Percentiles rank a stretch among this genome's conserved stretches.
Conservation (phyloP, 2,329 filamentous ascomycete species). For the Fusarium succisae region DNA sequence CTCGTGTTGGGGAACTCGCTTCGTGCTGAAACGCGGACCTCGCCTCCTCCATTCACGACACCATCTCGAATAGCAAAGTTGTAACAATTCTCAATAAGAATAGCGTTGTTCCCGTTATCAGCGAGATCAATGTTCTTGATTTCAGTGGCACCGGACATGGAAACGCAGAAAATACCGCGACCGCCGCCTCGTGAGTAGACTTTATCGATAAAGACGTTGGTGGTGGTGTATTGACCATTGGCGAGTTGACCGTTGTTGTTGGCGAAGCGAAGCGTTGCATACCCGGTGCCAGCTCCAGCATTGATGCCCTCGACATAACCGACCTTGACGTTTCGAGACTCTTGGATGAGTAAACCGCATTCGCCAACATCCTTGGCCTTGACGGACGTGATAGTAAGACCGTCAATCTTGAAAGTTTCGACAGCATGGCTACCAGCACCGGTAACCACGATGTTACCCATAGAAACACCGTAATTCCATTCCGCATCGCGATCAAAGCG, state of each 20-base stretch:
- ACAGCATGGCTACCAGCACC: constrained; percentile 66
- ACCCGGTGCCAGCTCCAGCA: constrained; percentile 61
- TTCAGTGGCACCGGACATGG: constrained; percentile 61
- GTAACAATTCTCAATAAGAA: constrained; percentile 70
- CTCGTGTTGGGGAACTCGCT: constrained; percentile 63
- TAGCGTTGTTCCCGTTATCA: constrained; percentile 63
- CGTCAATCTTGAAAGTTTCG: constrained; percentile 68
- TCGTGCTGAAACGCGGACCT: constrained; percentile 63
- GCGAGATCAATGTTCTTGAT: constrained; percentile 61
- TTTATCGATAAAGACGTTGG: constrained; percentile 62
- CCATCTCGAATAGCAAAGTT: constrained; percentile 61
- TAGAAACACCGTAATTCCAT: constrained; percentile 62
- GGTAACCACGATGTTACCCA: constrained; percentile 61
- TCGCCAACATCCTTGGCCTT: constrained; percentile 64
- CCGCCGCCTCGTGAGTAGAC: constrained; percentile 66
- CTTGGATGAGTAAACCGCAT: constrained; percentile 65
- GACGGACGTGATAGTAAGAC: constrained; percentile 60
- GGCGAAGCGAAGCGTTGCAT: constrained; percentile 66
- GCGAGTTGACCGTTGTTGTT: constrained; percentile 63
- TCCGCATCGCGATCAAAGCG: constrained; percentile 66
- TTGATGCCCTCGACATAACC: constrained; percentile 66
- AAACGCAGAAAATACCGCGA: constrained; percentile 67
- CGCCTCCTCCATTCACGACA: constrained; percentile 62
- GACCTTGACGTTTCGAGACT: constrained; percentile 60
- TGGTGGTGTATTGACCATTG: constrained; percentile 58